Conservation (phyloP, 2,329 filamentous ascomycete genomes). For the Colletotrichum sp. region DNA sequence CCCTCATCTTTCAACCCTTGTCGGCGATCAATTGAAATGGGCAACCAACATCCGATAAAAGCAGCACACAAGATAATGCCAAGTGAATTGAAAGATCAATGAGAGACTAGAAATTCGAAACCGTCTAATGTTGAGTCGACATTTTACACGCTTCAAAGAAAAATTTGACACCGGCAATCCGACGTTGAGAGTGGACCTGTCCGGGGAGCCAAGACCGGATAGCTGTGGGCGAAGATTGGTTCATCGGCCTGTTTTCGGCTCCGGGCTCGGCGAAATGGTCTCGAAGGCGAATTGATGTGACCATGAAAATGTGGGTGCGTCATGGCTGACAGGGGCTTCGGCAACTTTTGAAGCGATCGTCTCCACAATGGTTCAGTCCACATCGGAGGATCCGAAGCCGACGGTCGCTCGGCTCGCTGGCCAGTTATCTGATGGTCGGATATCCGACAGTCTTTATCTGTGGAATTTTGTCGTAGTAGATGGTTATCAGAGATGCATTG, state of each 20-base stretch:
- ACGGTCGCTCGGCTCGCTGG: background rate
- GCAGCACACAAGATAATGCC: background rate
- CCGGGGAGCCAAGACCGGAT: slow-evolving; percentile 1
- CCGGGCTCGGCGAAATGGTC: background rate
- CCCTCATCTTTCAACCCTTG: background rate
- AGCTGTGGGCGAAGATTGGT: slow-evolving; percentile 4
- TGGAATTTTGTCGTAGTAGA: background rate
- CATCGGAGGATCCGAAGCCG: slow-evolving; percentile 6
- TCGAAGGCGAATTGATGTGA: background rate
- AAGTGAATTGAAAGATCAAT: background rate
- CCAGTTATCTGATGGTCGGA: background rate
- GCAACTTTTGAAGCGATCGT: slow-evolving; percentile 11
- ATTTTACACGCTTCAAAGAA: background rate
- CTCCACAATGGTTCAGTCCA: background rate
- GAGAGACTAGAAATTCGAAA: background rate
- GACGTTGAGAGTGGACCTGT: background rate
- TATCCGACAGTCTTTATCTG: background rate
- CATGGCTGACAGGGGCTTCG: background rate
- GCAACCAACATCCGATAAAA: background rate
- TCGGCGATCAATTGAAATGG: background rate
- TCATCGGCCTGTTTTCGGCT: background rate
- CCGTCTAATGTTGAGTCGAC: background rate
- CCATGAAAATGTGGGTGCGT: background rate
- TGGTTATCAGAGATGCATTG: background rate
- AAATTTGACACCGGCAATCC: background rate